phyloP scores from a whole-genome alignment of 202 grass and related monocot species.

The Setaria viridis region DNA sequence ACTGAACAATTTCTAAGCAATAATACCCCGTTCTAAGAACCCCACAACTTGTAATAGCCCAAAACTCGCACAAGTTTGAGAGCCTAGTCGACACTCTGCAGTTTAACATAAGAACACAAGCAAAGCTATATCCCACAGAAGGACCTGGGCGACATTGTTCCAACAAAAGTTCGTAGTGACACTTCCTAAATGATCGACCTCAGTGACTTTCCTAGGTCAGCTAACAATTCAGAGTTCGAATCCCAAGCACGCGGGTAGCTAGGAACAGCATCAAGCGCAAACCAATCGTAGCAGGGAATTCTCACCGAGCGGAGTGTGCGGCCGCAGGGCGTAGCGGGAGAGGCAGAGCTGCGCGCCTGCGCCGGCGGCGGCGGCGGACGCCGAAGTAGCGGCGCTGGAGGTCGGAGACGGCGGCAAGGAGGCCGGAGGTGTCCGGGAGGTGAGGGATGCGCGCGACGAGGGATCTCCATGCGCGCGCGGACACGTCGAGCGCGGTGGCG shows the following conservation, averaged over 20 bases:
- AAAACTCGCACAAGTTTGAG: conserved; percentile 25
- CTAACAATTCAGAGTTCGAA: neutral
- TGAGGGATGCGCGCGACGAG: conserved; percentile 41
- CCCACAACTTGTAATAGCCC: neutral
- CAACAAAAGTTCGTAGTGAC: neutral
- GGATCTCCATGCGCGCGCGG: conserved; percentile 46
- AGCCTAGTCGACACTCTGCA: neutral
- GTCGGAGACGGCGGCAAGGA: conserved; percentile 48
- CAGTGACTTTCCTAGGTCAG: neutral
- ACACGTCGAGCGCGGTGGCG: neutral
- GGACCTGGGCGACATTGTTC: conserved; percentile 20
- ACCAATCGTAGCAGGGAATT: neutral
- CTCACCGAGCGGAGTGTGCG: conserved; percentile 49
- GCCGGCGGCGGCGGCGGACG: conserved; percentile 27
- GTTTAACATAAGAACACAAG: neutral
- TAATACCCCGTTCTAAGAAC: neutral
- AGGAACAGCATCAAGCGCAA: neutral
- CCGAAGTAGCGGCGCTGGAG: conserved; percentile 46
- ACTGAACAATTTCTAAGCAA: neutral
- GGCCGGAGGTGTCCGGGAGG: conserved; percentile 34
- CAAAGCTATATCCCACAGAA: conserved; percentile 9
- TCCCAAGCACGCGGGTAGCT: neutral
- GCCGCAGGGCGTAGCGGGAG: conserved; percentile 44
- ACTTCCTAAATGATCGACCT: neutral
- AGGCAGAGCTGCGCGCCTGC: conserved; percentile 43